Base-by-base conservation (phyloP, 352 stramenopile genomes). In the Phytophthora litchii region DNA sequence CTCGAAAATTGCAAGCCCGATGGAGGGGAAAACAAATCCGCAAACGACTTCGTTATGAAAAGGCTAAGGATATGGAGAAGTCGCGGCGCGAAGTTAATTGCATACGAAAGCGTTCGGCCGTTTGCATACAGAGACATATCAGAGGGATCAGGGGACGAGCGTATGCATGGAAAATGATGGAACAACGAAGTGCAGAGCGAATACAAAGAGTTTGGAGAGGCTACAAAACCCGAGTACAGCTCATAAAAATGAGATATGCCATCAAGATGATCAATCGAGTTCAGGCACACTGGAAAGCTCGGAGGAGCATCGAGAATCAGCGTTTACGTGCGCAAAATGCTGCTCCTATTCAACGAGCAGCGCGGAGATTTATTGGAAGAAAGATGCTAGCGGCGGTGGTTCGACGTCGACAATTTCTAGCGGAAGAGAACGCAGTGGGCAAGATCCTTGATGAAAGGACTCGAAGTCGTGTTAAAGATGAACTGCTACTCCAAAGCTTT, bases 401-500 rank as follows among this genome's bases (percentile, higher is more conserved):
- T 35, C 62, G 55, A 9, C 57, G 76, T 1, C 79, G 80, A 4
- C 82, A 91, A 29, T 73, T 72, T 41, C 59, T 89, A 3, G 44
- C 68, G 5, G 80, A 91, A 35, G 76, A 89, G 40, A 51, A 74
- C 6, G 72, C 64, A 19, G 73, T 89, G 65, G 82, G 80, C 9
- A 71, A 76, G 10, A 60, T 72, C 4, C 48, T 89, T 4, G 60
- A 89, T 38, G 73, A 79, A 27, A 51, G 57, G 1, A 89, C 80
- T 10, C 65, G 69, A 0, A 60, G 48, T 21, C 76, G 74, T 17
- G 60, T 86, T 5, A 73, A 80, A 17, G 69, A 88, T 42, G 80
- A 92, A 7, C 40, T 92, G 12, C 34, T 92, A 32, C 34, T 92
- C 3, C 83, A 92, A 47, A 90, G 80, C 42, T 91, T 88, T 47